Evolutionary conservation across 2,329 filamentous ascomycete genomes (phyloP), one percentile per base, ranked within the genome.

Genomic region (Escovopsis sp.): DNA sequence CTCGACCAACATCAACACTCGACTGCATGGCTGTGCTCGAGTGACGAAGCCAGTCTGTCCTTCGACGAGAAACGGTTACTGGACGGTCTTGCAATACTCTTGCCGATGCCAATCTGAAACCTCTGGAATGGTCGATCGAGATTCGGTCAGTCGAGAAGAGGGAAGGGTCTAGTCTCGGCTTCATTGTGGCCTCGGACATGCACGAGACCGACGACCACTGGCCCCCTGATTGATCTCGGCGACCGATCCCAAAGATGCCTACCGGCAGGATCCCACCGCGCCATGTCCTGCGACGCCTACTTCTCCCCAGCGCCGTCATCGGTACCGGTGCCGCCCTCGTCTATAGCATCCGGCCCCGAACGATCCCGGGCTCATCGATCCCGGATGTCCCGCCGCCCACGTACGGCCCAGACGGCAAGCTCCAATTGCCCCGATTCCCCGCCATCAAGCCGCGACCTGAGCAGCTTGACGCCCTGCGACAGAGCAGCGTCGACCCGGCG

Each of bases 301-400:
- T 65, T 26, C 52, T 68, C 26, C 65, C 69, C 2, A 57, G 64
- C 37, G 63, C 64, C 19, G 52, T 64, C 39, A 61, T 61, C 38
- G 59, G 61, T 23, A 65, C 67, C 26, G 64, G 66, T 47, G 65
- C 66, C 43, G 55, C 68, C 33, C 55, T 73, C 26, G 60, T 64
- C 50, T 73, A 70, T 55, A 62, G 63, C 49, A 82, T 83, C 61
- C 75, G 80, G 33, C 82, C 82, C 11, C 73, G 79, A 53, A 77
- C 82, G 57, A 81, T 86, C 46, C 81, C 81, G 38, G 82, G 82
- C 41, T 72, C 70, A 49, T 78, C 82, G 49, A 73, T 74, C 11
- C 73, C 81, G 4, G 75, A 72, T 4, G 82, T 85, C 2, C 79
- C 80, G 33, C 81, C 81, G 15, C 81, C 81, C 2, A 77, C 77